Conservation (phyloP, 352 stramenopile genomes). For the Saprolegnia parasitica region DNA sequence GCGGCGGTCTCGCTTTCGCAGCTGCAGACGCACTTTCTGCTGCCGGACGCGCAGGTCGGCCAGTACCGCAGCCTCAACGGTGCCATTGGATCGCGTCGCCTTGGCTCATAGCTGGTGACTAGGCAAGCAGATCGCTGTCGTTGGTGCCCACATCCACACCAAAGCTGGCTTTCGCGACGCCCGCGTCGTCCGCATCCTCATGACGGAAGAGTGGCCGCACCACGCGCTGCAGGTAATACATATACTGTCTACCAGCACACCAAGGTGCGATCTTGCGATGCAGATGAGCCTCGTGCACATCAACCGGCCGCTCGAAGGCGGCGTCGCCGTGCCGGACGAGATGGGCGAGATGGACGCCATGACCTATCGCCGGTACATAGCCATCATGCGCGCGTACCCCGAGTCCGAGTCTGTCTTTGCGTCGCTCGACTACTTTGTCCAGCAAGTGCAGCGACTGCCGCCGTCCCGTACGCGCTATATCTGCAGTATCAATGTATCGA, state of each 20-base stretch:
- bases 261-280: neutral
- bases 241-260: no score
- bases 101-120: constrained; percentile 26
- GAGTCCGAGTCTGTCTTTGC: constrained; percentile 72
- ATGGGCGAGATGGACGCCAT: constrained; percentile 66
- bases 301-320: constrained; percentile 61
- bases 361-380: constrained; percentile 65
- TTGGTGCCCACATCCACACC: constrained; percentile 55
- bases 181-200: constrained; percentile 61
- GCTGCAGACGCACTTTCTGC: constrained; percentile 56
- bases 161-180: constrained; percentile 44
- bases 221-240: neutral
- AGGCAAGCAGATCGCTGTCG: constrained; percentile 52
- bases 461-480: constrained; percentile 6
- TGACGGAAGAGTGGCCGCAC: constrained; percentile 47
- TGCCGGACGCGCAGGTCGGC: constrained; percentile 32
- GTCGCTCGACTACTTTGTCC: constrained; percentile 58
- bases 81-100: constrained; percentile 27
- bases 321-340: constrained; percentile 60
- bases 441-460: constrained; percentile 37
- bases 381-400: constrained; percentile 66
- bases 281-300: constrained; percentile 59
- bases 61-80: constrained; percentile 65
- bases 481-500: neutral
- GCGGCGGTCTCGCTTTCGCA: constrained; percentile 40